Evolutionary conservation across 2,329 filamentous ascomycete genomes (phyloP), one percentile per base, ranked within the genome.

Genomic region (Colletotrichum liriopes): DNA sequence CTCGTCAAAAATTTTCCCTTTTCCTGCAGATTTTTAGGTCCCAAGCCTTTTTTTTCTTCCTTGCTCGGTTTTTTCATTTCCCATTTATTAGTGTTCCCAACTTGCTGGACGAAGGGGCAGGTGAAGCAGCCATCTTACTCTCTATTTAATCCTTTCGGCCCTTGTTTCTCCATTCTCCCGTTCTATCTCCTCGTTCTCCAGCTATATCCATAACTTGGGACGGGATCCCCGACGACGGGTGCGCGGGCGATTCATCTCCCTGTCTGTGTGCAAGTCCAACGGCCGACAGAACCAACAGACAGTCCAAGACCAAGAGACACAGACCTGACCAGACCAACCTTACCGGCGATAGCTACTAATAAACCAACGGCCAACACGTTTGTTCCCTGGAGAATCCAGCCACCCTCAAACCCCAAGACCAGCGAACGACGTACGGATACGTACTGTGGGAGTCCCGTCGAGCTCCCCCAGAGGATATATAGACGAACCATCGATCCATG

Each of bases 1-100:
- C 70, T 64, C 69, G 51, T 56, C 32, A 29, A 39, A 60, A 55
- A 11, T 32, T 47, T 63, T 43, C 45, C 35, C 67, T 37, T 58
- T 45, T 32, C 20, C 65, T 72, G 65, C 65, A 72, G 65, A 69
- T 71, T 71, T 71, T 63, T 68, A 68, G 37, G 35, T 63, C 68
- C 29, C 52, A 69, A 65, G 60, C 29, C 54, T 55, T 72, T 37
- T 37, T 64, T 43, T 67, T 69, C 37, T 29, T 14, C 29, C 3
- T 23, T 56, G n/a, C 14, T 23, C n/a, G n/a, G n/a, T 20, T 45
- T 51, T 43, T 41, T 67, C 45, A 63, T 62, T 72, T 72, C 52
- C 69, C 69, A 59, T 65, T 54, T 63, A 35, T 41, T 52, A n/a
- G 60, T 62, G n/a, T 43, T 54, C 65, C 65, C 63, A 55, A 26